Evolutionary conservation across 495 filamentous ascomycete genomes (phyloP).

Genomic region (Mytilinidion resinicola): DNA sequence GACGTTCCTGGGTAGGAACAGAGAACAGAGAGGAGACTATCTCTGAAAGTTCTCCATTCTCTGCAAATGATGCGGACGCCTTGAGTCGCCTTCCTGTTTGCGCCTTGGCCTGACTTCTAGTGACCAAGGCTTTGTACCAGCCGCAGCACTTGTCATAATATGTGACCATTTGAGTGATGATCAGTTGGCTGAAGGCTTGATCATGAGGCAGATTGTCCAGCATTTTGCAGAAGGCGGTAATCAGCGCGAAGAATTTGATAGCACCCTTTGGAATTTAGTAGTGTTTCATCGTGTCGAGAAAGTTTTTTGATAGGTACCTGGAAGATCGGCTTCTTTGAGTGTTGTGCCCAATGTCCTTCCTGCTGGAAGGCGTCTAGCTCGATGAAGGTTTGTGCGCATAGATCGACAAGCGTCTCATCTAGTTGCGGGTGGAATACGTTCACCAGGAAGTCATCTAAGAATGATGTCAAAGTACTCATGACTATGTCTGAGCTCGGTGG

Average conservation of each 20-base stretch:
- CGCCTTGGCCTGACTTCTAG: slow-evolving; percentile 46
- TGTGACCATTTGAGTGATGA: slow-evolving; percentile 80
- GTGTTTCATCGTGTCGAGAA: not conserved
- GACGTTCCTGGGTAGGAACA: not conserved
- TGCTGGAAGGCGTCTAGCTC: slow-evolving; percentile 82
- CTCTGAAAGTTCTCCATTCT: slow-evolving; percentile 60
- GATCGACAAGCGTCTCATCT: slow-evolving; percentile 87
- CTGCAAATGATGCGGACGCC: slow-evolving; percentile 65
- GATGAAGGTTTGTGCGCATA: slow-evolving; percentile 74
- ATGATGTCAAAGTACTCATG: slow-evolving; percentile 82
- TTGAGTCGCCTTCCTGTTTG: slow-evolving; percentile 50
- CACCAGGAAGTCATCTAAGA: slow-evolving; percentile 95
- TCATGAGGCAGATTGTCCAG: slow-evolving; percentile 93
- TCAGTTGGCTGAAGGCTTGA: slow-evolving; percentile 84
- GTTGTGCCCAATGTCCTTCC: slow-evolving; percentile 71
- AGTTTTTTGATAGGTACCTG: slow-evolving; percentile 42
- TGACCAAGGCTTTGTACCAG: slow-evolving; percentile 61
- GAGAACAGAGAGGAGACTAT: slow-evolving; percentile 58
- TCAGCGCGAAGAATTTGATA: slow-evolving; percentile 74
- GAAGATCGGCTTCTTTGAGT: slow-evolving; percentile 80
- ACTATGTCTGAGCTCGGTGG: slow-evolving; percentile 77
- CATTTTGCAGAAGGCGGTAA: slow-evolving; percentile 89
- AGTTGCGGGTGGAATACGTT: slow-evolving; percentile 97
- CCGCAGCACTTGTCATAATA: slow-evolving; percentile 87
- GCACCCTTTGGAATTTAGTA: slow-evolving; percentile 49